Percentiles rank a stretch among this genome's conserved stretches.
phyloP scores from a whole-genome alignment of 2,329 filamentous ascomycete genomes.

The Hymenoscyphus infarciens region DNA sequence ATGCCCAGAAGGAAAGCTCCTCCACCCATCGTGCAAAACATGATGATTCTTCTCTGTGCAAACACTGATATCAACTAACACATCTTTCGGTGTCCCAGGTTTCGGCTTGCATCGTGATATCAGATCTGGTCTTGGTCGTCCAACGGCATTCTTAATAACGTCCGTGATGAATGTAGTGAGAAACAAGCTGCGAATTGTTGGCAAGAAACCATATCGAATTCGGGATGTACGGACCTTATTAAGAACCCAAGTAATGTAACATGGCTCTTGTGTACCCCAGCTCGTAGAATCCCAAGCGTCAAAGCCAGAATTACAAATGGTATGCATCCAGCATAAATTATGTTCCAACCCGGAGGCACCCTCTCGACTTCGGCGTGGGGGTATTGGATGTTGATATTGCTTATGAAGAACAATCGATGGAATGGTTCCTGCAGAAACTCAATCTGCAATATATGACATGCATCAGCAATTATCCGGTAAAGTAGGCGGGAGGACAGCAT shows the following conservation, averaged over 20 bases:
- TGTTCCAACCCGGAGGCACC: constrained; percentile 65
- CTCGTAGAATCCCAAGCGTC: constrained; percentile 60
- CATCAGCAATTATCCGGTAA: neutral
- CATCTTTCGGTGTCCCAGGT: constrained; percentile 43
- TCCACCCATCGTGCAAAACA: constrained; percentile 75
- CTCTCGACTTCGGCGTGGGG: constrained; percentile 82
- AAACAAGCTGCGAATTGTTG: constrained; percentile 46
- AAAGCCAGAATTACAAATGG: constrained; percentile 65
- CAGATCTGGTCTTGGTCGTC: constrained; percentile 74
- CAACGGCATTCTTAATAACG: constrained; percentile 75
- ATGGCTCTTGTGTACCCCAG: constrained; percentile 75
- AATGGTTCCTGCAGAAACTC: constrained; percentile 75
- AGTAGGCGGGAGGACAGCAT: neutral
- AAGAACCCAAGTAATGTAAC: constrained; percentile 78
- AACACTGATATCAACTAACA: constrained; percentile 61
- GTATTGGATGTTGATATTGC: constrained; percentile 79
- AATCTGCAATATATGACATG: constrained; percentile 44
- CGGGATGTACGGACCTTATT: constrained; percentile 47
- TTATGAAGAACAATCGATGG: constrained; percentile 89
- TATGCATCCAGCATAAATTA: constrained; percentile 67
- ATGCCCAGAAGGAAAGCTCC: constrained; percentile 79
- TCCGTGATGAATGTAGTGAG: constrained; percentile 84
- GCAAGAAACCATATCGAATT: neutral
- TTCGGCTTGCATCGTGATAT: constrained; percentile 80
- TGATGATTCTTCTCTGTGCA: constrained; percentile 71